Percentiles rank a stretch among this genome's conserved stretches.
These are phyloP conservation scores for Sesbania bispinosa DNA, from an alignment of 306 rosid genomes.

Conservation along the genomic window DNA sequence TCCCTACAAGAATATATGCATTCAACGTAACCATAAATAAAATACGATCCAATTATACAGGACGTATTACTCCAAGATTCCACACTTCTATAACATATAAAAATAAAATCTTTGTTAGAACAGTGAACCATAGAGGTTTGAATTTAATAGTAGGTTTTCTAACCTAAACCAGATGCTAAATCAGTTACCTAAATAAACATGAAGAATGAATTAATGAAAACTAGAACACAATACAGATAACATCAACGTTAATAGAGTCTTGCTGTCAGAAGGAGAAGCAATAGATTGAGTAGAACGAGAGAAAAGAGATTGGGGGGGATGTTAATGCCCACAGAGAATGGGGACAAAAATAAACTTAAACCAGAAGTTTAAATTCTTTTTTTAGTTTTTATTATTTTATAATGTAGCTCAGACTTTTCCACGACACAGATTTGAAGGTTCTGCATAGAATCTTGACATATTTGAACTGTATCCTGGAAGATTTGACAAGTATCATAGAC, in stretches of 20 bases:
- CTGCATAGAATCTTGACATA: not conserved
- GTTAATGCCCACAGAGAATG: not conserved
- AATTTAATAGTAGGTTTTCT: not conserved
- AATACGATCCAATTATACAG: slow-evolving; percentile 3
- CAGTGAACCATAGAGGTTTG: slow-evolving; percentile 1
- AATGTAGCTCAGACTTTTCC: not conserved
- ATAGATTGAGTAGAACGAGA: slow-evolving; percentile 8
- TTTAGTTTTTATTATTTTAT: too few species aligned
- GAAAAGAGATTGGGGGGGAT: not conserved
- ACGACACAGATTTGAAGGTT: not conserved
- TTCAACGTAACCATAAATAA: slow-evolving; percentile 26
- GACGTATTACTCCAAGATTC: slow-evolving; percentile 13
- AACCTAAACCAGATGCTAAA: slow-evolving; percentile 6
- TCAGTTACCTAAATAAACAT: not conserved
- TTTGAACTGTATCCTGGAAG: not conserved
- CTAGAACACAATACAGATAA: not conserved
- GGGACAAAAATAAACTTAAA: slow-evolving; percentile 6
- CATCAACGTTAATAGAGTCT: not conserved
- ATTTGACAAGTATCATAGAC: not conserved
- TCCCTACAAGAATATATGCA: slow-evolving; percentile 61
- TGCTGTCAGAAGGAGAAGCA: not conserved
- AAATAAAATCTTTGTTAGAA: not conserved
- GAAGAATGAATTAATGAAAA: not conserved
- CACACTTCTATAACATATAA: slow-evolving; percentile 1
- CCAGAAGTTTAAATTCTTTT: not conserved